Percentiles rank a stretch among this genome's conserved stretches.
phyloP scores from a whole-genome alignment of 352 stramenopile genomes.

The Phytopythium chamaehyphon region DNA sequence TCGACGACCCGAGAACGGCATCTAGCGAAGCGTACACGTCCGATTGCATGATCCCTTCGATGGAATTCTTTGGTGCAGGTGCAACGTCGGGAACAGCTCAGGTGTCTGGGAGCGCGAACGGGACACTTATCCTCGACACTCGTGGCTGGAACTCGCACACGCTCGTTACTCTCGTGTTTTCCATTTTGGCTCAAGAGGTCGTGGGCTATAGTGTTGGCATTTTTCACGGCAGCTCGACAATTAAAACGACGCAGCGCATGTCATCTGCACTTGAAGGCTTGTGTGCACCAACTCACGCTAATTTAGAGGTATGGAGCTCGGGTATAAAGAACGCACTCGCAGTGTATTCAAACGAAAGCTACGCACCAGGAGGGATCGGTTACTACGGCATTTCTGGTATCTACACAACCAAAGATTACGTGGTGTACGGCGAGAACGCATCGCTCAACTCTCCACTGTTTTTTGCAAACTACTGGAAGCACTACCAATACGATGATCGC shows the following conservation, averaged over 20 bases:
- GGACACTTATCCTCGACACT: slow-evolving; percentile 25
- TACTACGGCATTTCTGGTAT: slow-evolving; percentile 41
- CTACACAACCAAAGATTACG: slow-evolving; percentile 43
- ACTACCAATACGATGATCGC: slow-evolving; percentile 33
- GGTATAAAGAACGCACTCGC: slow-evolving; percentile 24
- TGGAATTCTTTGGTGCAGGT: slow-evolving; percentile 18
- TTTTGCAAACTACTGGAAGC: slow-evolving; percentile 44
- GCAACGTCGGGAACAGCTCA: slow-evolving; percentile 7
- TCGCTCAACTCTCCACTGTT: slow-evolving; percentile 12
- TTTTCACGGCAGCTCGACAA: slow-evolving; percentile 4
- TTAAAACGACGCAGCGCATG: slow-evolving; percentile 26
- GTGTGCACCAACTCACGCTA: slow-evolving; percentile 53
- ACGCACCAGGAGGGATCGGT: slow-evolving; percentile 21
- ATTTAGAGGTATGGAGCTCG: slow-evolving; percentile 47
- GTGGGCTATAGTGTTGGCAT: slow-evolving; percentile 32
- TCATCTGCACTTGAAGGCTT: slow-evolving; percentile 22
- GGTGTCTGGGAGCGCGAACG: slow-evolving; percentile 11
- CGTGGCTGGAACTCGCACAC: slow-evolving; percentile 40
- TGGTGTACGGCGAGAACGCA: slow-evolving; percentile 8
- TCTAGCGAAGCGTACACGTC: slow-evolving; percentile 9
- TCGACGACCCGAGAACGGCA: slow-evolving; percentile 23
- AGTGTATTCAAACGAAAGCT: slow-evolving; percentile 54
- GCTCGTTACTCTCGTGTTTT: slow-evolving; percentile 29
- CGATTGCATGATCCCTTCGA: slow-evolving; percentile 5
- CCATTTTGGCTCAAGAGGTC: slow-evolving; percentile 45